Conservation (phyloP, 2,329 filamentous ascomycete species). For the Botrytis hyacinthi region DNA sequence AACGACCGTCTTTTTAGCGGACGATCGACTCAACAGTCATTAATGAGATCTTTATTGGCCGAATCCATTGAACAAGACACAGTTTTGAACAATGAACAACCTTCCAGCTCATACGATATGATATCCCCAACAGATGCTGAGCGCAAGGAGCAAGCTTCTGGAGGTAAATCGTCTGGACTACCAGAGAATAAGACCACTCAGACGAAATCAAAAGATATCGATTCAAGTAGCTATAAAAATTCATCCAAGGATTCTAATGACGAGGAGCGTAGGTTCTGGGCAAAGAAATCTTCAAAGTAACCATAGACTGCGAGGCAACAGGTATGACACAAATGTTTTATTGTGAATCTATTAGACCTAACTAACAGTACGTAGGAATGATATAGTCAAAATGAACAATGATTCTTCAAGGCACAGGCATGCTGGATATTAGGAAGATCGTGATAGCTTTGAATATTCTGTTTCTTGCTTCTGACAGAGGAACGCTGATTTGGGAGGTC, state of each 20-base stretch:
- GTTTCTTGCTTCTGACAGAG: neutral
- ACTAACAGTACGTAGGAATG: neutral
- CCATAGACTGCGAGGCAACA: neutral
- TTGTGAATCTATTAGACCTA: neutral
- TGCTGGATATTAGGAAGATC: neutral
- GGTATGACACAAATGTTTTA: neutral
- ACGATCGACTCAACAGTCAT: too few relatives aligned
- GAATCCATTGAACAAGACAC: too few relatives aligned
- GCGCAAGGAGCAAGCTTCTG: neutral
- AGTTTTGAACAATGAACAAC: fast-evolving
- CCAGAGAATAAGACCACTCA: fast-evolving
- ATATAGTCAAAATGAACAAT: neutral
- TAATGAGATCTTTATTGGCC: neutral
- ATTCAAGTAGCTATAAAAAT: neutral
- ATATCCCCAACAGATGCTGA: neutral
- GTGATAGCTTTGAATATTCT: neutral
- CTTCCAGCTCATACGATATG: too few relatives aligned
- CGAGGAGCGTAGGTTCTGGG: neutral
- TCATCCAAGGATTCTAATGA: neutral
- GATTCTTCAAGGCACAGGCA: neutral
- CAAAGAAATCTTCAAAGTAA: neutral
- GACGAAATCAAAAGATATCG: fast-evolving
- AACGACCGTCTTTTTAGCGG: fast-evolving
- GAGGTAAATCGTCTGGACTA: fast-evolving
- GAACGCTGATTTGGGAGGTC: neutral